Evolutionary conservation across 805 yeast species (phyloP), one percentile per base, ranked within the genome.

Genomic region (Metschnikowia anglica): DNA sequence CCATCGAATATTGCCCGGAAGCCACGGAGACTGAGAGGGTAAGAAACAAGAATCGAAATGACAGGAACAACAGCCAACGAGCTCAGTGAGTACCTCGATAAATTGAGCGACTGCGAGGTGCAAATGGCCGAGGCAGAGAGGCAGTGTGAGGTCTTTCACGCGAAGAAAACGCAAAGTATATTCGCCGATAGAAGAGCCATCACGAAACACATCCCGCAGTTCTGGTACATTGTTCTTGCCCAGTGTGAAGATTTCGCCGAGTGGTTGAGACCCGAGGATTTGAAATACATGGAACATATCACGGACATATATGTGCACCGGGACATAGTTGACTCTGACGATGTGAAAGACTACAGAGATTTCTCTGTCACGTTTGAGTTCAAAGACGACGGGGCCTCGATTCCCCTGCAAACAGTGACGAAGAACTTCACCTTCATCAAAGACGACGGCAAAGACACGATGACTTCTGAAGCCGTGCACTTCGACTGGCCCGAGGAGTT

Each of bases 191-290:
- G 97, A 52, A 72, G 86, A 18, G 67, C 55, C 5, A 63, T 75
- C n/a, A 68, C 82, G 12, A 43, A 53, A 4, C 60, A 70, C 3
- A 76, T 89, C 32, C 88, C 90, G 1, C 77, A 78, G 49, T 89
- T 91, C 62, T 91, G 98, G 98, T 83, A 85, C 55, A 77, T 84
- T 40, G 96, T 86, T 0, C 64, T 91, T 9, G 88, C 90, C 2
- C 88, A 86, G 57, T 85, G 85, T 55, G 84, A 85, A 39, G 96
- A 87, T 51, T 85, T 91, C 58, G 83, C 86, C 12, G 96, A 89
- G 49, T 88, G 78, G 60, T 69, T 90, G 15, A 74, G 80, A 23
- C 79, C 83, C 2, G 86, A 84, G 28, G 97, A 90, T 62, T 79
- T 82, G 65, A 82, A 82, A 59, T 84, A 77, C 53, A 60, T 89